Evolutionary conservation across 306 rosid genomes (phyloP), one percentile per base, ranked within the genome.

Genomic region (Acacia acuminata): DNA sequence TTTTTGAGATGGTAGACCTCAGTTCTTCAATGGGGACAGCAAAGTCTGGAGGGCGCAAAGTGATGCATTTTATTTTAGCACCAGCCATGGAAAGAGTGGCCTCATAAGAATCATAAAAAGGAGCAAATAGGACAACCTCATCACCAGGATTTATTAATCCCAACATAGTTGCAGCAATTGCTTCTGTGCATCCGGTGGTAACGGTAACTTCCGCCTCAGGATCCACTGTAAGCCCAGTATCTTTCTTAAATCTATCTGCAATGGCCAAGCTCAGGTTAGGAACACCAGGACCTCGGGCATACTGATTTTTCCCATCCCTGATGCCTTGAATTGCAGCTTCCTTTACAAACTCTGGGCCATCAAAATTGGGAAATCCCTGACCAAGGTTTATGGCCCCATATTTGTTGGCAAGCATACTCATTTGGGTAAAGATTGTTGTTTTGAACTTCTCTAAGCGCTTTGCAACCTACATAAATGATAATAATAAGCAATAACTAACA

Each of bases 361-460:
- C 98, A 74, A 93, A 94, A 82, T 94, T 94, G 50, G 98, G 98
- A 77, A 94, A 94, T 72, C 98, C 98, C 84, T 93, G 98, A 51
- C 97, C 98, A 20, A 94, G 97, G 86, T 94, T 93, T 82, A 94
- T 90, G 76, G 97, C 98, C 73, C 94, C 94, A 55, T 94, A 92
- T 86, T 91, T 89, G 83, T 84, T 66, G 27, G 98, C 99, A 16
- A 96, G 93, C 83, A 71, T 91, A 75, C 97, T 96, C 96, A 96
- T 96, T 85, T 90, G 96, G 5, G 96, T 94, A 87, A 96, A 96
- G 73, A 96, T 96, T 74, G 97, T 92, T 3, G 98, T 94, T 80
- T 92, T 90, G 86, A 96, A 92, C 85, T 94, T 96, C 87, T 94
- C 99, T 76, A 94, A 84, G 65, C 98, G 96, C 88, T 92, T 94